Evolutionary conservation across 2,329 filamentous ascomycete species (phyloP), one percentile per base, ranked within the genome.

Genomic region (Penicillium sp.): DNA sequence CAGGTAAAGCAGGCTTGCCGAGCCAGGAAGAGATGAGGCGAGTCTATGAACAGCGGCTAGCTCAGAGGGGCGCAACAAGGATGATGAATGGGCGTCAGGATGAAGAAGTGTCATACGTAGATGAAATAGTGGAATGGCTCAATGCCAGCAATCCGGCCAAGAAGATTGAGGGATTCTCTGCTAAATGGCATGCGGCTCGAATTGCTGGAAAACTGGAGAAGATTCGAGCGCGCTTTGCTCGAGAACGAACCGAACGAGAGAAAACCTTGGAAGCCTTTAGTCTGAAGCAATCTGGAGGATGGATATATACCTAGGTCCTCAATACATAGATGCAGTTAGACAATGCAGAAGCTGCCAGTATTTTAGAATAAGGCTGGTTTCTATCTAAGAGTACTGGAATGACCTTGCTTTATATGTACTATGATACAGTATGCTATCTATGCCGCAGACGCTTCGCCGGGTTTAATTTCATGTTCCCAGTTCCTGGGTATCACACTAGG

Each of bases 1-100:
- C 81, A 0, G 83, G 82, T 0, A 72, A 75, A 28, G 77, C 77
- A 0, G 58, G 62, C 1, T 65, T 87, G 23, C 84, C 85, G 0
- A 60, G 64, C 0, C 51, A 68, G 33, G 69, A 72, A 1, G 68
- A 61, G 4, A 35, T 51, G 53, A 47, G 46, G 7, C 45, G 9
- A 12, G 7, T 48, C 2, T 55, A 55, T 20, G 47, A 55, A n/a
- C 14, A 42, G 11, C 52, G 52, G 16, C n/a, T 55, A 24, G 46
- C 43, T 14, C 24, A 40, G n/a, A 47, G 33, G 28, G 52, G 52
- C 16, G 46, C 23, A 2, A 48, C 52, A 6, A 48, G 52, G 18
- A 11, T 55, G 30, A 55, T 55, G 52, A 55, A 55, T 42, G 52
- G 26, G 1, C 23, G 52, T 14, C 45, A 48, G 2, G 47, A 55